phyloP scores from a whole-genome alignment of 805 yeast genomes.

The Candida dendrica region DNA sequence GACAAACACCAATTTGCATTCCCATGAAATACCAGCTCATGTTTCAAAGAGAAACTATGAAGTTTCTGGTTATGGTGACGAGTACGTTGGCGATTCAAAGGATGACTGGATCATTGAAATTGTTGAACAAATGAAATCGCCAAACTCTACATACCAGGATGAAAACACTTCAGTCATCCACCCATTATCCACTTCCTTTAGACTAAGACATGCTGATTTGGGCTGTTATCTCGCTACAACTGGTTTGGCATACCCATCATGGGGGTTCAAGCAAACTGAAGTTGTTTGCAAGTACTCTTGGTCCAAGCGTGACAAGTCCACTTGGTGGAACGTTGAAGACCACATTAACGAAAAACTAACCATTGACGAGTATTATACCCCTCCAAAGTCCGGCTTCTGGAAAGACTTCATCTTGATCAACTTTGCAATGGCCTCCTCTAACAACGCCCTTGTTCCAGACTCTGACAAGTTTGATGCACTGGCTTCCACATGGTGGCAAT shows the following conservation, averaged over 20 bases:
- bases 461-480: slow-evolving; percentile 63
- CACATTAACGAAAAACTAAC: slow-evolving; percentile 55
- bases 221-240: slow-evolving; percentile 78
- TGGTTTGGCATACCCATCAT: slow-evolving; percentile 60
- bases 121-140: slow-evolving; percentile 44
- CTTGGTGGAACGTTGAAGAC: slow-evolving; percentile 84
- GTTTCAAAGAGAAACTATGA: slow-evolving; percentile 62
- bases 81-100: slow-evolving; percentile 63
- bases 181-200: slow-evolving; percentile 69
- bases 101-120: slow-evolving; percentile 92
- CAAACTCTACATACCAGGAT: slow-evolving; percentile 30
- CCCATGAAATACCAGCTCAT: slow-evolving; percentile 77
- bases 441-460: slow-evolving; percentile 76
- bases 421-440: slow-evolving; percentile 83
- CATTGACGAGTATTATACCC: slow-evolving; percentile 36
- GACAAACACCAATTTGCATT: slow-evolving; percentile 73
- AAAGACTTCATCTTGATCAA: slow-evolving; percentile 68
- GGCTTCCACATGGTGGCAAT: slow-evolving; percentile 75
- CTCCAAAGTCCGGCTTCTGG: slow-evolving; percentile 70
- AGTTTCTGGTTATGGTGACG: slow-evolving; percentile 81
- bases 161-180: slow-evolving; percentile 52
- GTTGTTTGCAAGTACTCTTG: slow-evolving; percentile 58
- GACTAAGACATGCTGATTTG: slow-evolving; percentile 53
- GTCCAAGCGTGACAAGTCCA: slow-evolving; percentile 62
- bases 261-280: slow-evolving; percentile 86